Base-by-base conservation (phyloP, 192 early-diverging fungal genomes). In the Podila clonocystis region DNA sequence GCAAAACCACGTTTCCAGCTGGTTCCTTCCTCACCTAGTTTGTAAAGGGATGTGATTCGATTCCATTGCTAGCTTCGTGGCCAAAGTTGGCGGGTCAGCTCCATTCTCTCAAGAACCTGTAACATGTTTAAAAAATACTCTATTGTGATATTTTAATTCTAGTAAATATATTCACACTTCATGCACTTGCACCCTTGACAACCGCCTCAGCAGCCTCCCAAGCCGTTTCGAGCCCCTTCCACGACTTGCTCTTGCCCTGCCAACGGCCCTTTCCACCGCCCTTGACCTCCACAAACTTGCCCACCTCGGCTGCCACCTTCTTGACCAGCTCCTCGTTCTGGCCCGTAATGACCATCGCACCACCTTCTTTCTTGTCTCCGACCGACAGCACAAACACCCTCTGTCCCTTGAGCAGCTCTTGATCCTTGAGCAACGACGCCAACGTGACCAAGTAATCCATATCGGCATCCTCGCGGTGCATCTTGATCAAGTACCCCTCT, bases 231-330 rank as follows among this genome's bases (percentile, higher is more conserved):
- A 85, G 67, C 9, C 73, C 75, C 58, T 74, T 80, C 83, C 83
- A 86, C 4, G 82, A 79, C 60, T 75, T 82, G 45, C 76, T 67
- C 63, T 86, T 88, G 57, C 87, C 87, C 36, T 83, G 82, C 87
- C 87, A 88, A 24, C 87, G 75, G 9, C 82, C 83, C 58, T 85
- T 85, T 2, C 84, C 87, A 45, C 87, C 87, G 5, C 87, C 87
- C 41, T 88, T 88, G 22, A 85, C 72, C 30, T 80, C 77, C 19
- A 72, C 62, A 38, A 85, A 55, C 29, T 71, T 64, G 30, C 36
- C 60, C 12, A 86, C 49, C 11, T 67, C 68, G 17, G 73, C 60
- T 0, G 73, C 75, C 19, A 79, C 67, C 48, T 75, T 74, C 67
- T 86, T 84, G 45, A 86, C 73, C 1, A 72, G 22, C 9, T 73